A percentile compares a stretch with the other conserved stretches of the same genome.
Conservation (phyloP, 2,329 filamentous ascomycete species). For the Phialemoniopsis sp. region DNA sequence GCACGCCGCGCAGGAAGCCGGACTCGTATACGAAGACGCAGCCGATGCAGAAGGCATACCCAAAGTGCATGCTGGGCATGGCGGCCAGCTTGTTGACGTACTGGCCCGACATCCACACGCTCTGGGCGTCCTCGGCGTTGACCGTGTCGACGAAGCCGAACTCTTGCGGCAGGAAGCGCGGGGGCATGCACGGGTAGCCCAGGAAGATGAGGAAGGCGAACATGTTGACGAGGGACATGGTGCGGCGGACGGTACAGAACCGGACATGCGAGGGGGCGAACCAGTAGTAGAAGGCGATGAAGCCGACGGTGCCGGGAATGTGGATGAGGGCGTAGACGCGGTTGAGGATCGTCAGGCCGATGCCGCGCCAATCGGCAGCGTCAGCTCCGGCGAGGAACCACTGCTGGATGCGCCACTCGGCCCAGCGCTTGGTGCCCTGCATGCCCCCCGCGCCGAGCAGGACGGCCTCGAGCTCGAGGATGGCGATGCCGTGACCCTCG, state of each 20-base stretch:
- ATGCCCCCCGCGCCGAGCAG: constrained; percentile 15
- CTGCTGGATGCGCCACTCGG: constrained; percentile 37
- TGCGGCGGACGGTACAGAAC: constrained; percentile 29
- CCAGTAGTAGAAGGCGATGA: constrained; percentile 62
- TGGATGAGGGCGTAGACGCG: constrained; percentile 45
- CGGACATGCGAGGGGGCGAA: constrained; percentile 36
- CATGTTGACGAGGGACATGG: constrained; percentile 48
- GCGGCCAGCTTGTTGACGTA: constrained; percentile 56
- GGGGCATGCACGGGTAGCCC: constrained; percentile 57
- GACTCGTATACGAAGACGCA: constrained; percentile 49
- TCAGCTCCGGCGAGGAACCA: constrained; percentile 37
- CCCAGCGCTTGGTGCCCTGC: constrained; percentile 25
- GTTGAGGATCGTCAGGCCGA: constrained; percentile 38
- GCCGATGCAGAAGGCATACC: constrained; percentile 51
- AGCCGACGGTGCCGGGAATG: constrained; percentile 46
- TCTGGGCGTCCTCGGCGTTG: constrained; percentile 44
- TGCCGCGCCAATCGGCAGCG: constrained; percentile 23
- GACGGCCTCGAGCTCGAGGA: constrained; percentile 33
- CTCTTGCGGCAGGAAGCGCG: constrained; percentile 47
- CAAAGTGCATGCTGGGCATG: constrained; percentile 55
- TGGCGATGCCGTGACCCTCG: constrained; percentile 34
- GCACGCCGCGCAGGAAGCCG: constrained; percentile 36
- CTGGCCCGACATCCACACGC: constrained; percentile 49
- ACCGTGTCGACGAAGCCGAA: constrained; percentile 49
- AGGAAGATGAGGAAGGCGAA: constrained; percentile 54